Evolutionary conservation across 148 eudicot species (phyloP).

Genomic region (Arbutus unedo): DNA sequence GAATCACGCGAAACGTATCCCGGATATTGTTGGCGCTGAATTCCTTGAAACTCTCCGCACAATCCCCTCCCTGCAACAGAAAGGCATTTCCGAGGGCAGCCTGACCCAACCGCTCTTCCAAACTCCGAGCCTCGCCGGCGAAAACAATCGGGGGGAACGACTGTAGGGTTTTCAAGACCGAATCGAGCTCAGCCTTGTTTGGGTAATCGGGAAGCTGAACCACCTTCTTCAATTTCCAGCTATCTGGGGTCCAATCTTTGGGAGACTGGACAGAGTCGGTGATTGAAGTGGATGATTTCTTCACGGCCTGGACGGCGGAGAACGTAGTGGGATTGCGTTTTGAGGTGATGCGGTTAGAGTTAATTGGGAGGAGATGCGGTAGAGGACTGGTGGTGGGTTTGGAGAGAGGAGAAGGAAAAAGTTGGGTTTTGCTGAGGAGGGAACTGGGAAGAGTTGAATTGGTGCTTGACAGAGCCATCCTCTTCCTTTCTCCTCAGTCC

Average conservation of each 20-base stretch:
- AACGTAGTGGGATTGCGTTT: not conserved
- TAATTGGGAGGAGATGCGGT: not conserved
- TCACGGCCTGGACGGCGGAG: constrained; percentile 22
- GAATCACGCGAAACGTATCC: constrained; percentile 67
- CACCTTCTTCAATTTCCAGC: constrained; percentile 57
- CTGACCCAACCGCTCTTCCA: constrained; percentile 59
- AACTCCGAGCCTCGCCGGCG: constrained; percentile 62
- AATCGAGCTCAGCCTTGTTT: constrained; percentile 29
- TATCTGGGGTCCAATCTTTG: constrained; percentile 42
- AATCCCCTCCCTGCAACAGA: constrained; percentile 69
- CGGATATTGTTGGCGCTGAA: constrained; percentile 66
- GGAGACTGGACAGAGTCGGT: constrained; percentile 14
- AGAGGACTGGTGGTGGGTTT: constrained; percentile 18
- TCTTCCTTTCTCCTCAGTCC: not conserved
- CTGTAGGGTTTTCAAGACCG: constrained; percentile 49
- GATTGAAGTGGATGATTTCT: constrained; percentile 17
- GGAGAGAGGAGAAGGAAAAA: constrained; percentile 5
- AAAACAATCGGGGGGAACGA: constrained; percentile 71
- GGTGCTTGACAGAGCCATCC: constrained; percentile 11
- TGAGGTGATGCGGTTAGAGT: not conserved
- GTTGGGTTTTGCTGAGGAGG: constrained; percentile 8
- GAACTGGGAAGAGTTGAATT: constrained; percentile 10
- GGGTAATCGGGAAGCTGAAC: constrained; percentile 67
- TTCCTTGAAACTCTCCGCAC: constrained; percentile 81
- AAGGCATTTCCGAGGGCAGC: constrained; percentile 70